A percentile compares a stretch with the other conserved stretches of the same genome.
phyloP scores from a whole-genome alignment of 768 basidiomycete genomes.

The Phylloporus scabripes region DNA sequence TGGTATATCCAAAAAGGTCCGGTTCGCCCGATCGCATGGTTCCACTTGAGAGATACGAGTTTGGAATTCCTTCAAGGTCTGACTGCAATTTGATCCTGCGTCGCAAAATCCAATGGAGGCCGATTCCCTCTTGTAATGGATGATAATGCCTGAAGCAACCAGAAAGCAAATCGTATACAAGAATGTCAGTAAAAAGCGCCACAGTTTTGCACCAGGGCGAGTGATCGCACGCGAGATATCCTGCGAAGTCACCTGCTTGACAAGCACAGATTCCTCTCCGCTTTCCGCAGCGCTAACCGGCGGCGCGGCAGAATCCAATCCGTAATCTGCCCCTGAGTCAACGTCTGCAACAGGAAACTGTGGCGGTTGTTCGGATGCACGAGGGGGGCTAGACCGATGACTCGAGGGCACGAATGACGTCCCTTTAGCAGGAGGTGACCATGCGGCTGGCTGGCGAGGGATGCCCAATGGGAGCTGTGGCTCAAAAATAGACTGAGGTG shows the following conservation, averaged over 20 bases:
- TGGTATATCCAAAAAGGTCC: constrained; percentile 39
- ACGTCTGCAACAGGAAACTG: constrained; percentile 4
- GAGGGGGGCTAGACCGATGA: constrained; percentile 17
- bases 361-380: constrained; percentile 8
- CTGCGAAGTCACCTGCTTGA: constrained; percentile 30
- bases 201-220: constrained; percentile 11
- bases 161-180: constrained; percentile 36
- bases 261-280: constrained; percentile 12
- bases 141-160: constrained; percentile 29
- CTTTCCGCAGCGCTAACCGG: constrained; percentile 21
- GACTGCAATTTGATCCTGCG: constrained; percentile 55
- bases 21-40: constrained; percentile 53
- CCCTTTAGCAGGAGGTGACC: constrained; percentile 12
- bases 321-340: neutral
- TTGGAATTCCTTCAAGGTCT: constrained; percentile 44
- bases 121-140: constrained; percentile 63
- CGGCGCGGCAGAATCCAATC: constrained; percentile 1
- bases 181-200: constrained; percentile 38
- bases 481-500: constrained; percentile 53
- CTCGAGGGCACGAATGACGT: constrained; percentile 11
- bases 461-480: constrained; percentile 43
- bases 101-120: constrained; percentile 75
- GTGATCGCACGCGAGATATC: constrained; percentile 34
- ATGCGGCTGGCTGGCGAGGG: constrained; percentile 26
- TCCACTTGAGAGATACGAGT: constrained; percentile 42